These are phyloP conservation scores for Knoxdaviesia proteae DNA, from an alignment of 2,329 filamentous ascomycete species.

Conservation along the genomic window DNA sequence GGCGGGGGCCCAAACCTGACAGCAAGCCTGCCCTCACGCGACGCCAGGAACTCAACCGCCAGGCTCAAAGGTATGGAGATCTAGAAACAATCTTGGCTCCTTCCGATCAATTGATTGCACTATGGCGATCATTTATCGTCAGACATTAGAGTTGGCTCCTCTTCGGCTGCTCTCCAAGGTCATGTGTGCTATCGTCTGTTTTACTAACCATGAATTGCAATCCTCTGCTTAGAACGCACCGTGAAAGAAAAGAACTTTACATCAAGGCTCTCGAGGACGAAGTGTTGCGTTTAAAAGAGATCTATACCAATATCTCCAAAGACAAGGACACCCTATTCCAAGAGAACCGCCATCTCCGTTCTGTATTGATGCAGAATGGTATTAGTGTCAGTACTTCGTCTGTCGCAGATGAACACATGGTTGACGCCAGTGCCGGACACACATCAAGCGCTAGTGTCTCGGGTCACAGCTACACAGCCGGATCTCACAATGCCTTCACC, in stretches of 20 bases:
- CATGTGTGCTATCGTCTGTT: too few relatives aligned
- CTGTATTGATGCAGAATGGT: constrained; percentile 31
- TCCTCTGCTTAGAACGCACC: constrained; percentile 50
- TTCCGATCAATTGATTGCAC: too few relatives aligned
- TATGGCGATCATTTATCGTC: too few relatives aligned
- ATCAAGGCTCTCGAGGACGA: constrained; percentile 88
- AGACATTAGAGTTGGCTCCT: too few relatives aligned
- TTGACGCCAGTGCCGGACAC: constrained; percentile 25
- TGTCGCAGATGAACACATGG: constrained; percentile 19
- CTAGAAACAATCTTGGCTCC: too few relatives aligned
- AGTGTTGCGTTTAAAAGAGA: constrained; percentile 70
- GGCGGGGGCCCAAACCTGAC: constrained; percentile 86
- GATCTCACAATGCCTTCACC: constrained; percentile 24
- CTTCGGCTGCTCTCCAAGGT: too few relatives aligned
- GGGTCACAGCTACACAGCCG: constrained; percentile 33
- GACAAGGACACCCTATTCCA: constrained; percentile 57
- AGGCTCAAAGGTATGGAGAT: constrained; percentile 62
- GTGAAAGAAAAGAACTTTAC: constrained; percentile 89
- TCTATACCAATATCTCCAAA: constrained; percentile 51
- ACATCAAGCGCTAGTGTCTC: constrained; percentile 36
- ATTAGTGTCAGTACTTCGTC: constrained; percentile 13
- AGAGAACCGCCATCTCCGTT: constrained; percentile 59
- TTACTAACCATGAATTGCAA: too few relatives aligned
- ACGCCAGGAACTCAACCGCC: constrained; percentile 81
- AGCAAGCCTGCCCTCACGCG: constrained; percentile 85